Conservation (phyloP, 2,329 filamentous ascomycete species). For the Neofusicoccum ribis region DNA sequence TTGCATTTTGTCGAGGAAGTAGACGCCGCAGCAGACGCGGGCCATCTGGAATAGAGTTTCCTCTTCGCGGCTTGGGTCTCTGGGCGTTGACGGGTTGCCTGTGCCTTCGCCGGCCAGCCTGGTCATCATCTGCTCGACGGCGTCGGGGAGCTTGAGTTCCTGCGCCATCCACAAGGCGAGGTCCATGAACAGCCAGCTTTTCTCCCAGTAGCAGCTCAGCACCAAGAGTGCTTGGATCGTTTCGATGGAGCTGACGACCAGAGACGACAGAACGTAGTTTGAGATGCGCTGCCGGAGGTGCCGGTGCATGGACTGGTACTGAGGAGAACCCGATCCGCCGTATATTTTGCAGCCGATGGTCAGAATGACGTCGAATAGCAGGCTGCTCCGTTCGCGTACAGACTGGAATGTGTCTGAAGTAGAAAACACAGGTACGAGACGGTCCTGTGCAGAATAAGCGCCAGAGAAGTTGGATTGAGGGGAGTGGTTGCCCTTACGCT, state of each 20-base stretch:
- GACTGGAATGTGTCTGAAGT: conserved; percentile 48
- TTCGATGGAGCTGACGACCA: conserved; percentile 44
- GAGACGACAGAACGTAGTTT: conserved; percentile 46
- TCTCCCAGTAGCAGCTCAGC: conserved; percentile 55
- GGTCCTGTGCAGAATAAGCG: conserved; percentile 36
- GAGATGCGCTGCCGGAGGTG: conserved; percentile 44
- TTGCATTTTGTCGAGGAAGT: conserved; percentile 52
- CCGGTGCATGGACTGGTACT: conserved; percentile 37
- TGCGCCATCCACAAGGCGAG: conserved; percentile 54
- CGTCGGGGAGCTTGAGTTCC: conserved; percentile 45
- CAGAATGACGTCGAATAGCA: conserved; percentile 55
- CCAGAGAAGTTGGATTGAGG: too few species aligned
- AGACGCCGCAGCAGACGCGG: conserved; percentile 54
- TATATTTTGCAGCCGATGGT: conserved; percentile 54
- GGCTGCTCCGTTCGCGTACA: conserved; percentile 48
- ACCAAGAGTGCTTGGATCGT: conserved; percentile 55
- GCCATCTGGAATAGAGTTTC: conserved; percentile 36
- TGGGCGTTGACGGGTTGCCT: background rate
- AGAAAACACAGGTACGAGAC: conserved; percentile 53
- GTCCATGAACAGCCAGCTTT: conserved; percentile 52
- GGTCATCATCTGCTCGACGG: conserved; percentile 44
- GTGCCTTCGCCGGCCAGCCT: conserved; percentile 26
- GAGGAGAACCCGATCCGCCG: conserved; percentile 41
- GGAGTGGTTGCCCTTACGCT: conserved; percentile 24
- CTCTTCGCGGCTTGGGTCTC: conserved; percentile 27